phyloP scores from a whole-genome alignment of 2,329 filamentous ascomycete species.

The Colletotrichum somersetense region DNA sequence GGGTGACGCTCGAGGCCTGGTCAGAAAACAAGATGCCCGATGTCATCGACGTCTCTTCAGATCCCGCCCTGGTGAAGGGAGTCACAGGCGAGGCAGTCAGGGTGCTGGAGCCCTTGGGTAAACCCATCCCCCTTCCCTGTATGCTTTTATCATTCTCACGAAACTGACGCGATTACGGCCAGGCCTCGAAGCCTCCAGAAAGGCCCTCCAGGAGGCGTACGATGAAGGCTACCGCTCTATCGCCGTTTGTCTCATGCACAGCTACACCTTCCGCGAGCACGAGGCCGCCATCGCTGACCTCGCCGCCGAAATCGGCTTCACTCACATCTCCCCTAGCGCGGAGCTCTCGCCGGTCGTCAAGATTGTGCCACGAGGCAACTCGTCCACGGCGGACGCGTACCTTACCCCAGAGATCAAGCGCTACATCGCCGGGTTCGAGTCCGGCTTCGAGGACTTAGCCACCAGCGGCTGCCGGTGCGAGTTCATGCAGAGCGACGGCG shows the following conservation, averaged over 20 bases:
- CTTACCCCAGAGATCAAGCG: slow-evolving; percentile 79
- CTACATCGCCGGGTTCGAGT: slow-evolving; percentile 67
- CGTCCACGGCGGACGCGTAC: slow-evolving; percentile 83
- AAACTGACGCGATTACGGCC: background rate
- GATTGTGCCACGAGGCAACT: slow-evolving; percentile 79
- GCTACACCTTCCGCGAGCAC: slow-evolving; percentile 78
- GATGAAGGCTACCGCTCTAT: slow-evolving; percentile 73
- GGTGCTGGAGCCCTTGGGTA: slow-evolving; percentile 68
- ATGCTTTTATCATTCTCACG: fast-evolving
- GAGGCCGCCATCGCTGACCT: slow-evolving; percentile 53
- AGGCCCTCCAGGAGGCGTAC: slow-evolving; percentile 70
- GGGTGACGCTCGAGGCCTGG: slow-evolving; percentile 74
- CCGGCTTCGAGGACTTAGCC: slow-evolving; percentile 66
- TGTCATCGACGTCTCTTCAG: slow-evolving; percentile 29
- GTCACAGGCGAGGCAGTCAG: slow-evolving; percentile 77
- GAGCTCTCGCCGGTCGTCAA: slow-evolving; percentile 75
- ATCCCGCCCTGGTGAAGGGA: slow-evolving; percentile 61
- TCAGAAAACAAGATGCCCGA: slow-evolving; percentile 37
- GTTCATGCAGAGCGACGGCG: slow-evolving; percentile 76
- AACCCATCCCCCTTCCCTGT: background rate
- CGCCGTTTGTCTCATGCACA: slow-evolving; percentile 79
- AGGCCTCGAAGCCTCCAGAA: slow-evolving; percentile 63
- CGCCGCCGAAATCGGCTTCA: slow-evolving; percentile 64
- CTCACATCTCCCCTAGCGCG: slow-evolving; percentile 66
- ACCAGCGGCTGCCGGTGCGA: slow-evolving; percentile 67